Base-by-base conservation (phyloP, 805 yeast genomes). In the Kazachstania psychrophila region DNA sequence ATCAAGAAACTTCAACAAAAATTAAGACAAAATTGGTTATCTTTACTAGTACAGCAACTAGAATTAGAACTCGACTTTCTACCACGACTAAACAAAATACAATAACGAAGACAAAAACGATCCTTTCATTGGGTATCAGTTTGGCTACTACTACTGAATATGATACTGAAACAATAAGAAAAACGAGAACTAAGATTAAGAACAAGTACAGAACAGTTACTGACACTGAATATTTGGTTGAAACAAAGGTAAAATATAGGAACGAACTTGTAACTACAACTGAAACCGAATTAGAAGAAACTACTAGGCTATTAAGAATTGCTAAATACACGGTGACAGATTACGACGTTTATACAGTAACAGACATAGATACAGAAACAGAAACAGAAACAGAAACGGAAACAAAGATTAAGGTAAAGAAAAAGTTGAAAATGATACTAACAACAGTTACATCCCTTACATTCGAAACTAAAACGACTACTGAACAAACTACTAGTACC, bases 191-290 rank as follows among this genome's bases (percentile, higher is more conserved):
- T 4, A 58, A 53, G 33, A 35, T 38, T 19, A 56, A 54, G 23
- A 53, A 55, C 23, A 52, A 55, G 9, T 48, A 49, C 28, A 35
- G 44, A 16, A 60, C 62, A 5, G 41, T 51, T 1, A 55, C 61
- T 0, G 54, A 47, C 7, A 37, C 49, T 5, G 49, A 50, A 13
- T 43, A 44, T 22, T 39, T 46, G 16, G 35, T 46, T n/a, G 32
- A 31, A 12, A 47, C 56, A 5, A 40, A 38, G 36, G 42, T 47
- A 4, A 46, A 45, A 36, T 44, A 43, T 25, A 45, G 39, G 30
- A 33, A 42, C 13, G 50, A 45, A 37, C 24, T 42, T 15, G 38
- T 33, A 6, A 51, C 56, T 1, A 36, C 39, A n/a, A 51, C 56
- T 1, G 54, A 50, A 34, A 53, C 58, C 4, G 52, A 49, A 30